Evolutionary conservation across 352 stramenopile genomes (phyloP).

Genomic region (Phytophthora palmivora): DNA sequence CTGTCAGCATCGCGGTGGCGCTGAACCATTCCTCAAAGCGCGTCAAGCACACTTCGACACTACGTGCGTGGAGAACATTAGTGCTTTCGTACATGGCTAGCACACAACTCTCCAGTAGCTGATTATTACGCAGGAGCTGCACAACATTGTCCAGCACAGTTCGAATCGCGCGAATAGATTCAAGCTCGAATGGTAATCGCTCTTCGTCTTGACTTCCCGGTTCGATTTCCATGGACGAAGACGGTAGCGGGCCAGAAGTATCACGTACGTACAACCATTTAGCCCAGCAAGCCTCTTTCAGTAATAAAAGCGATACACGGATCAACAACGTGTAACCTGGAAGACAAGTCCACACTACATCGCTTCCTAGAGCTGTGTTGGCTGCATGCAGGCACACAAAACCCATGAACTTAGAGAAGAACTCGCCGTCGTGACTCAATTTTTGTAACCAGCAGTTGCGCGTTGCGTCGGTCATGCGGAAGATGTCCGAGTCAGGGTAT

Average conservation of each 20-base stretch:
- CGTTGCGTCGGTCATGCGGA: constrained; percentile 51
- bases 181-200: constrained; percentile 54
- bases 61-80: constrained; percentile 71
- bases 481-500: constrained; percentile 66
- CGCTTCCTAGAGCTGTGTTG: constrained; percentile 40
- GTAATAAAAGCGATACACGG: constrained; percentile 57
- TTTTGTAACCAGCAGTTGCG: constrained; percentile 58
- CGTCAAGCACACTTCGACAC: constrained; percentile 63
- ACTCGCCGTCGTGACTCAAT: constrained; percentile 73
- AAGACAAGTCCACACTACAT: constrained; percentile 56
- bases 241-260: constrained; percentile 41
- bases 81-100: constrained; percentile 79
- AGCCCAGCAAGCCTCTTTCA: constrained; percentile 73
- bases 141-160: constrained; percentile 65
- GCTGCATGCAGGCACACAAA: constrained; percentile 61
- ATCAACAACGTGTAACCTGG: constrained; percentile 73
- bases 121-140: constrained; percentile 65
- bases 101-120: constrained; percentile 70
- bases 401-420: constrained; percentile 78
- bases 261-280: constrained; percentile 70
- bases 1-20: constrained; percentile 41
- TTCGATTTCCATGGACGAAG: constrained; percentile 42
- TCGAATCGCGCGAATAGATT: constrained; percentile 52
- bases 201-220: constrained; percentile 37
- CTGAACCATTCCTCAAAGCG: constrained; percentile 80